Base-by-base conservation (phyloP, 225 moss, liverwort and hornwort genomes). In the Asterella californica region DNA sequence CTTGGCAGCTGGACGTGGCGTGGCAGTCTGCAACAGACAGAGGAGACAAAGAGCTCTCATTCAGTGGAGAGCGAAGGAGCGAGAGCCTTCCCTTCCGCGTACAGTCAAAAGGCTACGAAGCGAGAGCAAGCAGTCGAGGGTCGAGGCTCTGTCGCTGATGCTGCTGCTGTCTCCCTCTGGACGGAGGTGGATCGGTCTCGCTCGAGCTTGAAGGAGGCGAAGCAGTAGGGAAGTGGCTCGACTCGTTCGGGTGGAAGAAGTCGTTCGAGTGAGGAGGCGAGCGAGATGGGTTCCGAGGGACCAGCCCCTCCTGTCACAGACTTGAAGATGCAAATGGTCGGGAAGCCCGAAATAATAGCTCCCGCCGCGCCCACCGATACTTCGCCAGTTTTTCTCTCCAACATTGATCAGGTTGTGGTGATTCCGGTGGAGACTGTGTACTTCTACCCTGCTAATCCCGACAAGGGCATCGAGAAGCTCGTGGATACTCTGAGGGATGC, bases 401-500 rank as follows among this genome's bases (percentile, higher is more conserved):
- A 88, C 81, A 88, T 85, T 14, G 87, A 88, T 42, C 84, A 78
- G 63, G 84, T 84, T 57, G 55, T 88, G 29, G 83, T 88, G 29
- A 83, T 88, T 19, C 87, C 87, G 9, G 87, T 85, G 36, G 87
- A 88, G 75, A 88, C 85, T 0, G 57, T 88, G 0, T 85, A 88
- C 30, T 88, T 88, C 50, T 88, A 88, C 36, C 87, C 85, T 17
- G 62, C 85, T 1, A 82, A 81, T 83, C 80, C 83, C 17, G n/a
- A 80, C 30, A 88, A 85, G 81, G 45, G 84, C 4, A 46, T 72
- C 1, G 85, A 84, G 0, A 85, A 49, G 0, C 75, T 88, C 4
- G 85, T 84, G 25, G 79, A 79, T 6, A 83, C 81, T 5, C 61
- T 96, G 57, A 88, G 84, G 76, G 83, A 80, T 38, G 91, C 93